A percentile compares a stretch with the other conserved stretches of the same genome.
Conservation (phyloP, 192 early-diverging fungal species). For the Coemansia furcata region DNA sequence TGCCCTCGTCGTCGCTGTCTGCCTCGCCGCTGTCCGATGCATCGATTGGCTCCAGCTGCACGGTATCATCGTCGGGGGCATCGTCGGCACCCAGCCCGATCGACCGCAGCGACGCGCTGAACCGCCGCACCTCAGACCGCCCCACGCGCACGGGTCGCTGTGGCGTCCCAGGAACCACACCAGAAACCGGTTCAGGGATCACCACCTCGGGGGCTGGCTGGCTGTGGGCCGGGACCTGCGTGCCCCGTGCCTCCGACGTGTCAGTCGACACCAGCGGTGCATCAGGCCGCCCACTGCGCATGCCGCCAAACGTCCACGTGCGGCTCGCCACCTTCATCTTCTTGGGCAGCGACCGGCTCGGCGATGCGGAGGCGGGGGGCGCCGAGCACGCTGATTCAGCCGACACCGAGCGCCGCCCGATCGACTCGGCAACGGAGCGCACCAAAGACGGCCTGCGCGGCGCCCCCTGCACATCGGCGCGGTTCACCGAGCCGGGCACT, state of each 20-base stretch:
- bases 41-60: neutral
- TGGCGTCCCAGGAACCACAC: neutral
- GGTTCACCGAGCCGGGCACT: neutral
- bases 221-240: neutral
- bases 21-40: neutral
- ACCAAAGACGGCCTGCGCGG: constrained; percentile 17
- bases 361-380: neutral
- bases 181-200: neutral
- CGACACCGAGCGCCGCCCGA: constrained; percentile 14
- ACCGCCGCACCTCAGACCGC: constrained; percentile 38
- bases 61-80: neutral
- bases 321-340: neutral
- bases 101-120: constrained; percentile 47
- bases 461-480: neutral
- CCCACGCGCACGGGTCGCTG: constrained; percentile 24
- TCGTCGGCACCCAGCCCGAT: constrained; percentile 28
- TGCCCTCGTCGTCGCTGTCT: constrained; percentile 1
- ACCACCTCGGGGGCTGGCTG: neutral
- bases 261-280: constrained; percentile 31
- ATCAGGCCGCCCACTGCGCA: constrained; percentile 6
- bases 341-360: neutral
- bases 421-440: constrained; percentile 13
- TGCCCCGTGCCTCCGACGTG: constrained; percentile 12
- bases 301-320: constrained; percentile 21
- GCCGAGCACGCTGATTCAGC: constrained; percentile 3